A percentile compares a stretch with the other conserved stretches of the same genome.
Evolutionary conservation across 768 basidiomycete species (phyloP).

Genomic region (Naganishia vaughanmartiniae): DNA sequence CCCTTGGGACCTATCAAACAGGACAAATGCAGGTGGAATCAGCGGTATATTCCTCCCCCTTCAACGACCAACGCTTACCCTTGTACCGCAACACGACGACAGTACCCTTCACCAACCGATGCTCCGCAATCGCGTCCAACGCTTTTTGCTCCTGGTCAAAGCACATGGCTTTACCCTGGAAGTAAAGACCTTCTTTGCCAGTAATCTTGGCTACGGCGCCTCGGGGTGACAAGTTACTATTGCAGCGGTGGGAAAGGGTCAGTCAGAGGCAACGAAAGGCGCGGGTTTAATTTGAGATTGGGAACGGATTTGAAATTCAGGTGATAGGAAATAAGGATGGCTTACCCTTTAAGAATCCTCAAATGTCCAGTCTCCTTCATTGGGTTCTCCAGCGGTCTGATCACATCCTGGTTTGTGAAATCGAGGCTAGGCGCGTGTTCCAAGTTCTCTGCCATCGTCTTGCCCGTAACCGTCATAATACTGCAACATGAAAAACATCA

Average conservation of each 20-base stretch:
- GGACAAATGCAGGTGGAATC: no score
- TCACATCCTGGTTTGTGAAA: conserved; percentile 69
- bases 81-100: conserved; percentile 30
- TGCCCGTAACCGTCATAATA: conserved; percentile 79
- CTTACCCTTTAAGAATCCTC: conserved; percentile 75
- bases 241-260: no score
- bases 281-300: no score
- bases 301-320: no score
- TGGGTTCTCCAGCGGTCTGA: conserved; percentile 79
- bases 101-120: conserved; percentile 68
- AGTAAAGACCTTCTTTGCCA: conserved; percentile 86
- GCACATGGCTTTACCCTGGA: conserved; percentile 51
- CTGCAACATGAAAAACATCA: not conserved
- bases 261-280: no score
- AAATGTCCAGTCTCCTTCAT: conserved; percentile 89
- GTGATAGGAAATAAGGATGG: no score
- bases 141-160: conserved; percentile 33
- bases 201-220: conserved; percentile 97
- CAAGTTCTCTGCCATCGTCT: conserved; percentile 84
- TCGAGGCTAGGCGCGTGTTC: conserved; percentile 71
- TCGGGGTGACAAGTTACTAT: conserved; percentile 78
- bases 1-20: conserved; percentile 67
- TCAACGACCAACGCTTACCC: conserved; percentile 1
- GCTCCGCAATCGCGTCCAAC: conserved; percentile 61
- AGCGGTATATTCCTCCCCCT: not conserved